phyloP scores from a whole-genome alignment of 306 rosid species.

The Medicago truncatula region DNA sequence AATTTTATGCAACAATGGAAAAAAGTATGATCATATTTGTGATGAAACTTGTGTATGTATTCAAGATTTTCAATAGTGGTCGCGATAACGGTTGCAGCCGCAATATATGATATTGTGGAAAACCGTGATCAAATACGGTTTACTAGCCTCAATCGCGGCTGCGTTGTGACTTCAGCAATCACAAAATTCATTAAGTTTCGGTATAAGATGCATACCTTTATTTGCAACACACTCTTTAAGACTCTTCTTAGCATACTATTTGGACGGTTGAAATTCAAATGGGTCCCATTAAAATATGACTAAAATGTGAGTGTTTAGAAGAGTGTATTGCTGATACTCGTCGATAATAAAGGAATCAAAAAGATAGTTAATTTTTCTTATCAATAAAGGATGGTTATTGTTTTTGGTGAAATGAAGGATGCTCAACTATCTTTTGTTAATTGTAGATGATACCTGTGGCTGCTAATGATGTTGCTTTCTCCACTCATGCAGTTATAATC shows the following conservation, averaged over 20 bases:
- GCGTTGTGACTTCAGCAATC: neutral
- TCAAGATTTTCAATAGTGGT: no score
- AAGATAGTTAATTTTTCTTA: neutral
- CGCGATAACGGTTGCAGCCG: neutral
- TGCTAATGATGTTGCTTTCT: conserved; percentile 78
- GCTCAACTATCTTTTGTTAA: neutral
- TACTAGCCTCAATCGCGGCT: neutral
- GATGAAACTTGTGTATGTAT: neutral
- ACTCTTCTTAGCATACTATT: no score
- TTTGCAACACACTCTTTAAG: no score
- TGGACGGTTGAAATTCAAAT: no score
- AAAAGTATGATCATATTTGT: neutral
- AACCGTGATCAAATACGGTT: neutral
- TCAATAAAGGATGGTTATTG: neutral
- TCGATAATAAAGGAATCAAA: no score
- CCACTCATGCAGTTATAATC: conserved; percentile 43
- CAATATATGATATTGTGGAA: neutral
- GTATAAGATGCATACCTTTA: no score
- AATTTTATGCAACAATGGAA: neutral
- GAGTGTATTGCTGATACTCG: no score
- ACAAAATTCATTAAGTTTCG: no score
- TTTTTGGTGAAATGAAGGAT: neutral
- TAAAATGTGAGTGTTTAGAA: no score
- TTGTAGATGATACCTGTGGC: conserved; percentile 93
- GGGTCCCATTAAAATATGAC: no score